phyloP scores from a whole-genome alignment of 2,329 filamentous ascomycete species.

The Colletotrichum acutatum region DNA sequence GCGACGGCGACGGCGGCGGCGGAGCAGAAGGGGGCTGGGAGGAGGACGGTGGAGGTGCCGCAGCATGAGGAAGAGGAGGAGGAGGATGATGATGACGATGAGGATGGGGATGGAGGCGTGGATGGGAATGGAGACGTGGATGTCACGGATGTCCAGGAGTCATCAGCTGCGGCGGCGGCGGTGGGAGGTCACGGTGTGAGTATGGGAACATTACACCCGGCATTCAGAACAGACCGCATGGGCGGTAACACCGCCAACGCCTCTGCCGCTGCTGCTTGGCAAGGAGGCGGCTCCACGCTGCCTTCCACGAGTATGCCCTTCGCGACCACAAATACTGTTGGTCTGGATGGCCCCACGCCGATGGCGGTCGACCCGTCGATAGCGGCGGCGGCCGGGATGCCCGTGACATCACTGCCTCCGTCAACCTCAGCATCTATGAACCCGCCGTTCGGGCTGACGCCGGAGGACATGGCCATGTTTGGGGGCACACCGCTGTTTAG shows the following conservation, averaged over 20 bases:
- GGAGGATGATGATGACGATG: background rate
- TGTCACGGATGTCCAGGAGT: background rate
- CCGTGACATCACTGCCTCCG: background rate
- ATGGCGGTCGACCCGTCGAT: slow-evolving; percentile 6
- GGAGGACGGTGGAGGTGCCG: background rate
- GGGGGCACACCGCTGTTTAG: slow-evolving; percentile 31
- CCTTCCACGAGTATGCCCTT: background rate
- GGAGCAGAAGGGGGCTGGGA: background rate
- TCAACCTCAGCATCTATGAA: background rate
- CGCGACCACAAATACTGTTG: background rate
- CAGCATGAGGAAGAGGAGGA: background rate
- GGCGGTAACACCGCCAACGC: background rate
- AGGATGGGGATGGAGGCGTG: background rate
- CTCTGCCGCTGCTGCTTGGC: background rate
- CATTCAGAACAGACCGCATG: background rate
- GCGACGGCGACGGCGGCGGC: background rate
- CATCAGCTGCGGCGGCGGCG: background rate
- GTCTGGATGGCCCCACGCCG: background rate
- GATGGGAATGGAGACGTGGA: background rate
- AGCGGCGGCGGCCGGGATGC: background rate
- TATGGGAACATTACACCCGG: background rate
- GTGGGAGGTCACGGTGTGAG: background rate
- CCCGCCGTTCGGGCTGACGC: background rate
- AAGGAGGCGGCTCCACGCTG: background rate
- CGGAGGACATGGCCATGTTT: slow-evolving; percentile 18